Evolutionary conservation across 345 rosid species (phyloP), one percentile per base, ranked within the genome.

Genomic region (Moringa oleifera): DNA sequence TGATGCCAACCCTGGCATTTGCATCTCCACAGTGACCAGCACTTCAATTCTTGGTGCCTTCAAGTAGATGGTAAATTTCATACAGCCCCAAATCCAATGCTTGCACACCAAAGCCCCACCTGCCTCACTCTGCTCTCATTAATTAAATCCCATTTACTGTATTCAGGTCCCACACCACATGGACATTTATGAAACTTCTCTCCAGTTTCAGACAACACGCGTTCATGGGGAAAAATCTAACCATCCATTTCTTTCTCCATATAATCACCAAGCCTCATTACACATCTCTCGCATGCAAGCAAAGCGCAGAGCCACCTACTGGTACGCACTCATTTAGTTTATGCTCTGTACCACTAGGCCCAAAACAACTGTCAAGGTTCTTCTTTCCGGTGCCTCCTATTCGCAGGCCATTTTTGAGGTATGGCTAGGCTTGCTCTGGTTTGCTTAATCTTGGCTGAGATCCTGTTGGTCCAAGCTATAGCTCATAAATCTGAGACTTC

Each of bases 401-500:
- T 33, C 5, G 37, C 11, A 11, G 5, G 1, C 17, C 6, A 15
- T 4, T 41, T 41, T 41, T n/a, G 33, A 23, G 49, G 22, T 25
- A 69, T 71, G 75, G 41, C 49, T n/a, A 74, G 59, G 54, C 33
- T 69, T 58, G 54, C 31, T 53, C 31, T 77, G 20, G 20, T 70
- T 59, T 67, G 45, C 63, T 57, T 61, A 19, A 20, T 78, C 45
- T 33, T 84, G 13, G 64, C 66, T 25, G 70, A 61, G 72, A 62
- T 77, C 54, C 51, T 78, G 71, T 45, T 55, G 45, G 25, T 73
- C 11, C 84, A 73, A 54, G 63, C 80, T 0, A 24, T 58, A 68
- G 75, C 70, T 36, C 66, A 62, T 25, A 51, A 69, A 19, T 62
- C 66, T 20, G 66, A 47, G 28, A 46, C 2, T 41, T 7, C 47